Conservation (phyloP, 805 yeast genomes). For the Tetrapisispora taiwanensis region DNA sequence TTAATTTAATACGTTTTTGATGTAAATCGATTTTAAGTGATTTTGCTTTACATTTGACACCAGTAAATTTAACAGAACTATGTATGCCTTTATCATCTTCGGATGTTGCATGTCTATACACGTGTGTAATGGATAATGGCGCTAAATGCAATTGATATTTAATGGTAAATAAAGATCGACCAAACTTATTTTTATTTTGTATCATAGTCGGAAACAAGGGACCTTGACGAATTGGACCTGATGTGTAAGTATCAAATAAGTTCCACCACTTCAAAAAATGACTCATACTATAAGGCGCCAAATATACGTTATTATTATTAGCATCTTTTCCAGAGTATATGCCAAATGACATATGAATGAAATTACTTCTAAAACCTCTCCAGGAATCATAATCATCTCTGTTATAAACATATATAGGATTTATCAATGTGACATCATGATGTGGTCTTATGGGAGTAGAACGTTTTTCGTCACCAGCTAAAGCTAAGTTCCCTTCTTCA, state of each 20-base stretch:
- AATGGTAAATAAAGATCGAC: conserved; percentile 58
- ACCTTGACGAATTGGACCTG: conserved; percentile 71
- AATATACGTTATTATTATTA: conserved; percentile 56
- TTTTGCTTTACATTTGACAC: conserved; percentile 49
- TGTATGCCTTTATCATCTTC: conserved; percentile 33
- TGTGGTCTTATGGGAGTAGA: conserved; percentile 46
- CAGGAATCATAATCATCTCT: conserved; percentile 46
- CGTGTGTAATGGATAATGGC: conserved; percentile 63
- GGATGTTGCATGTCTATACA: conserved; percentile 48
- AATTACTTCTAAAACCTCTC: conserved; percentile 50
- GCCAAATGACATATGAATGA: conserved; percentile 45
- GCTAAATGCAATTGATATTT: conserved; percentile 61
- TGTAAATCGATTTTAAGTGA: conserved; percentile 52
- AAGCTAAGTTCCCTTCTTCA: conserved; percentile 45
- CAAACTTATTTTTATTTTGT: conserved; percentile 47
- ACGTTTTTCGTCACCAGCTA: conserved; percentile 35
- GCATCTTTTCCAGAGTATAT: conserved; percentile 27
- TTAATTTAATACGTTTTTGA: conserved; percentile 38
- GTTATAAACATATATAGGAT: conserved; percentile 41
- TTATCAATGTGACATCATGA: conserved; percentile 49
- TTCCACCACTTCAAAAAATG: conserved; percentile 80
- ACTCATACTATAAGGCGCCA: conserved; percentile 56
- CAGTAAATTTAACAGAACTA: conserved; percentile 39
- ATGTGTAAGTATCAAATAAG: conserved; percentile 61
- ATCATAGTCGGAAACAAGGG: conserved; percentile 44